Percentiles rank a stretch among this genome's conserved stretches.
Conservation (phyloP, 1,139 yeast species). For the Nadsonia starkeyi-henricii region DNA sequence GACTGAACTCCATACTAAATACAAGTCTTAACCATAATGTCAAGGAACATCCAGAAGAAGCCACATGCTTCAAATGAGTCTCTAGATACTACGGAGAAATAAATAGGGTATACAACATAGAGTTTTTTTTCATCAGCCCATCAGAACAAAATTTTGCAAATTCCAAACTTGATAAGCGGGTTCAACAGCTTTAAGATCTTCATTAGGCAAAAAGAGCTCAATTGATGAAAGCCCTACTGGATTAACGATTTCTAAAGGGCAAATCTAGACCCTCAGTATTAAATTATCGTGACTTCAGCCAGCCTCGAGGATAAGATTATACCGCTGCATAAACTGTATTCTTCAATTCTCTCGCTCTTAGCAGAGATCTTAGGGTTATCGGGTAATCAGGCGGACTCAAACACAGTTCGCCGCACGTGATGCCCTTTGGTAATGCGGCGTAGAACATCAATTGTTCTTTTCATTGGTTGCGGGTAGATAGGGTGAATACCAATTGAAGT, state of each 20-base stretch:
- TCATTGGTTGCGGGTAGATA: no score
- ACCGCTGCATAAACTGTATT: no score
- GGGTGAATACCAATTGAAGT: no score
- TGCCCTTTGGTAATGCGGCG: no score
- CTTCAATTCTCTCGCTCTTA: no score
- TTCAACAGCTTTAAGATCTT: conserved; percentile 68
- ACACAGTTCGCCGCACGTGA: no score
- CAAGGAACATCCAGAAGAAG: conserved; percentile 25
- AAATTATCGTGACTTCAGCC: no score
- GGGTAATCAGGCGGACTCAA: no score
- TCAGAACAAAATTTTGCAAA: conserved; percentile 52
- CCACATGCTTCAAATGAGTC: conserved; percentile 28
- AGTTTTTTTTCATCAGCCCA: conserved; percentile 25
- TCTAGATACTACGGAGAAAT: conserved; percentile 27
- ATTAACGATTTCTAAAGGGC: conserved; percentile 13
- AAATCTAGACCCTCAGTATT: no score
- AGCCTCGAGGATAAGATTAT: no score
- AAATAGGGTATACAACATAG: conserved; percentile 26
- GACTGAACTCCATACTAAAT: conserved; percentile 81
- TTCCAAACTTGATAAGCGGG: conserved; percentile 52
- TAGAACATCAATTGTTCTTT: no score
- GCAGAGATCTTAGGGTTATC: no score
- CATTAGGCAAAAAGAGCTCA: conserved; percentile 36
- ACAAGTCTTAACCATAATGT: conserved; percentile 44
- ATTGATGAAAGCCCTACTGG: conserved; percentile 12